These are phyloP conservation scores for Closterium sp. DNA, from an alignment of 139 green algal genomes.

Conservation along the genomic window DNA sequence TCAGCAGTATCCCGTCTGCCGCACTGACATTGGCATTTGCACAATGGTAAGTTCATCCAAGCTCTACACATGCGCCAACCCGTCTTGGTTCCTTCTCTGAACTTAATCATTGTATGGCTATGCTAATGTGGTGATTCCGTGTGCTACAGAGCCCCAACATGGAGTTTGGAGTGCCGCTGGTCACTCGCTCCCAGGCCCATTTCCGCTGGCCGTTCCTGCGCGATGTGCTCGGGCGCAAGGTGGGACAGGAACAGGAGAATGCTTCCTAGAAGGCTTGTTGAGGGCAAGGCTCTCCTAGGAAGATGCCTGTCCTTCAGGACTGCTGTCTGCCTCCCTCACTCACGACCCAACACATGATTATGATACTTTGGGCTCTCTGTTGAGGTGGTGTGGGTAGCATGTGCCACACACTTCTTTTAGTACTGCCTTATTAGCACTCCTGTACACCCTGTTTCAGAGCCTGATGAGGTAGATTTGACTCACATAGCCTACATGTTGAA, in stretches of 20 bases:
- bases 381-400: not conserved
- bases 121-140: not conserved
- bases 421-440: not conserved
- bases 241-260: not conserved
- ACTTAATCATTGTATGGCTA: too few species aligned
- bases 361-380: not conserved
- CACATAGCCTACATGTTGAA: too few species aligned
- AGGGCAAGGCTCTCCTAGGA: not conserved
- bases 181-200: not conserved
- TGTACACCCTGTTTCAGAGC: not conserved
- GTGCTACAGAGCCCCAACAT: not conserved
- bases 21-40: conserved; percentile 59
- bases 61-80: not conserved
- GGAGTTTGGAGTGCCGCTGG: not conserved
- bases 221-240: not conserved
- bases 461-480: too few species aligned
- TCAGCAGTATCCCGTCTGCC: conserved; percentile 79
- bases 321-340: not conserved
- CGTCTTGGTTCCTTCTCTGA: too few species aligned
- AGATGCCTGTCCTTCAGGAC: not conserved
- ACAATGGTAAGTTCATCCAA: conserved; percentile 18
- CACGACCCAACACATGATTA: not conserved
- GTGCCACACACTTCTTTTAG: not conserved
- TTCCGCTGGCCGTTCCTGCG: conserved; percentile 7
- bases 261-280: not conserved